phyloP scores from a whole-genome alignment of 805 yeast species.

The Cyberlindnera xishuangbannaensis region DNA sequence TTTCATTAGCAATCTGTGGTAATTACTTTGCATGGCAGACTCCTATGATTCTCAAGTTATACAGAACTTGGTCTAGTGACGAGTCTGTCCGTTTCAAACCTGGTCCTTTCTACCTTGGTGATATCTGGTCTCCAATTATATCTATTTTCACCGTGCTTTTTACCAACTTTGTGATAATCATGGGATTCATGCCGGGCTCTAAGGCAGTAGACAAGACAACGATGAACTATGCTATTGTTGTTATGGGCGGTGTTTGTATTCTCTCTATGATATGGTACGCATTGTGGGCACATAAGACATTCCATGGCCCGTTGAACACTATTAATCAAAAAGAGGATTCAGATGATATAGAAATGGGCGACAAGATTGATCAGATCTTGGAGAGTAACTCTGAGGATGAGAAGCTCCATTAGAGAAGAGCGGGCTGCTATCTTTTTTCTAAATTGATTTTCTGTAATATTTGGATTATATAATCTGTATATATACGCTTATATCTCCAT shows the following conservation, averaged over 20 bases:
- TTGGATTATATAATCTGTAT: too few relatives aligned
- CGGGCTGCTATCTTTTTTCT: too few relatives aligned
- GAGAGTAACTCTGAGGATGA: constrained; percentile 1
- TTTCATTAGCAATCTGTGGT: constrained; percentile 37
- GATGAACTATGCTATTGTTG: constrained; percentile 71
- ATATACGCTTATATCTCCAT: too few relatives aligned
- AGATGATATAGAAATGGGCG: constrained; percentile 2
- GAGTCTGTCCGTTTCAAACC: constrained; percentile 40
- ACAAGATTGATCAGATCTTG: constrained; percentile 1
- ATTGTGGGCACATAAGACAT: constrained; percentile 45
- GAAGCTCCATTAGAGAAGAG: too few relatives aligned
- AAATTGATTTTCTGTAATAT: too few relatives aligned
- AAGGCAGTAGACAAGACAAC: constrained; percentile 30
- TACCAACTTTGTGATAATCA: constrained; percentile 45
- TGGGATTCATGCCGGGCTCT: constrained; percentile 57
- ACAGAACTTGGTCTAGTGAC: constrained; percentile 30
- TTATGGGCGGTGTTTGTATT: constrained; percentile 58
- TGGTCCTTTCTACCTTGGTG: constrained; percentile 64
- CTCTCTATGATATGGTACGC: constrained; percentile 48
- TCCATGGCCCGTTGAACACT: constrained; percentile 47
- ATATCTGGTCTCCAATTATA: constrained; percentile 36
- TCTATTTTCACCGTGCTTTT: constrained; percentile 45
- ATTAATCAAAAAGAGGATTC: constrained; percentile 18
- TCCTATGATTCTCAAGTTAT: constrained; percentile 51
- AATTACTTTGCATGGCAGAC: constrained; percentile 49